Conservation (phyloP, 1,284 basidiomycete genomes). For the Athelia psychrophila region DNA sequence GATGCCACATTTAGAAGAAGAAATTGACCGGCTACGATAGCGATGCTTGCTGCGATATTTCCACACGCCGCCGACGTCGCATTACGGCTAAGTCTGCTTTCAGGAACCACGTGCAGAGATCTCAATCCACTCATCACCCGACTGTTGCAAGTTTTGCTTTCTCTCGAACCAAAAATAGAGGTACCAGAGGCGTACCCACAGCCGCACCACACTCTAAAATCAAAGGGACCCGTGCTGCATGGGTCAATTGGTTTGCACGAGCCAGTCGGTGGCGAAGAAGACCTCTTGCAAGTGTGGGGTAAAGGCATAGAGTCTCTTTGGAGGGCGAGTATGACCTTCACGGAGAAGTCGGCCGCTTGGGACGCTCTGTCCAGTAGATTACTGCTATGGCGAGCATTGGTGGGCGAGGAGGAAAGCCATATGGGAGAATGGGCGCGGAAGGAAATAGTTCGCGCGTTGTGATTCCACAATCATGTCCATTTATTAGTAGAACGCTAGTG, state of each 20-base stretch:
- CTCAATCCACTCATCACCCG: constrained; percentile 27
- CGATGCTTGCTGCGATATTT: no score
- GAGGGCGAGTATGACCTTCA: constrained; percentile 47
- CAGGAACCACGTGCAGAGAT: no score
- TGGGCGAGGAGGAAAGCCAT: constrained; percentile 28
- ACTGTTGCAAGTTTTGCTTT: constrained; percentile 30
- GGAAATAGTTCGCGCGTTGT: constrained; percentile 14
- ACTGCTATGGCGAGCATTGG: constrained; percentile 50
- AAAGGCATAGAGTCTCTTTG: constrained; percentile 55
- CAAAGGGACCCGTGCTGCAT: constrained; percentile 15
- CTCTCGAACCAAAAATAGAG: constrained; percentile 31
- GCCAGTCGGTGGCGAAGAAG: constrained; percentile 12
- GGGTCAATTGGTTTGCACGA: constrained; percentile 38
- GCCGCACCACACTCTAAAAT: neutral
- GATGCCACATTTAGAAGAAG: constrained; percentile 22
- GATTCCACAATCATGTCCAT: neutral
- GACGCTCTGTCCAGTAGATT: constrained; percentile 48
- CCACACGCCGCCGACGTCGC: no score
- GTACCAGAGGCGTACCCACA: constrained; percentile 1
- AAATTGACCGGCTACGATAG: no score
- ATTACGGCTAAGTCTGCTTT: no score
- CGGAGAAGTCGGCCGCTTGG: constrained; percentile 39
- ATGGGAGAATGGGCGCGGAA: constrained; percentile 48
- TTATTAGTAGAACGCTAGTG: neutral
- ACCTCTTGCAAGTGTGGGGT: constrained; percentile 46